Base-by-base conservation (phyloP, 768 basidiomycete genomes). In the Trametes coccinea region DNA sequence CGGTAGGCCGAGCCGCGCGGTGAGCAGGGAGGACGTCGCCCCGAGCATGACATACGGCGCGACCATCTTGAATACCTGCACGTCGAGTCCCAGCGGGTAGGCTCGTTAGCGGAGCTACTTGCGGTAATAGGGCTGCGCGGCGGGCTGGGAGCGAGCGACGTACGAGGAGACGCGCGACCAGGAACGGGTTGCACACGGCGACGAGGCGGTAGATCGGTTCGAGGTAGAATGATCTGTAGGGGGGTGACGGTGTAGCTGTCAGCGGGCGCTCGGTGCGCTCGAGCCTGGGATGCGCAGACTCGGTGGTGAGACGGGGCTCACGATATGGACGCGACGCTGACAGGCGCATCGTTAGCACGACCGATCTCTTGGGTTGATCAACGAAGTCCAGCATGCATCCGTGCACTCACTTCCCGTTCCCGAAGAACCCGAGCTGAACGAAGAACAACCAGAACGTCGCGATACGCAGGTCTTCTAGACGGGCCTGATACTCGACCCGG, bases 161-260 rank as follows among this genome's bases (percentile, higher is more conserved):
- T 56, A 90, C 89, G 63, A 93, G 74, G 22, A 92, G 78, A 3
- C 82, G 70, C 0, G 87, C 81, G 93, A 93, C 93, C 61, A 90
- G 80, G 73, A 93, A 93, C 0, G 92, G 93, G 62, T 81, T 89
- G 71, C 94, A 94, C 51, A 92, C 82, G 0, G 92, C 90, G 63
- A 94, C 87, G 14, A 95, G 79, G 16, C 92, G 88, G 68, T 93
- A 94, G 6, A 94, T 92, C 2, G 93, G 92, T 44, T 88, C 92
- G n/a, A 94, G 80, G 72, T 95, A 94, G 74, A 94, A 94, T 2
- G 90, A 91, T 14, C 85, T 88, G 48, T 14, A 31, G 34, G 4
- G 13, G 17, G 6, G 16, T 14, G 3, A 54, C 22, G 54, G 1
- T 31, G 16, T 39, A 37, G 1, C n/a, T 10, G 10, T 34, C 6